Evolutionary conservation across 495 filamentous ascomycete species (phyloP).

Genomic region (Penicillium lagena): DNA sequence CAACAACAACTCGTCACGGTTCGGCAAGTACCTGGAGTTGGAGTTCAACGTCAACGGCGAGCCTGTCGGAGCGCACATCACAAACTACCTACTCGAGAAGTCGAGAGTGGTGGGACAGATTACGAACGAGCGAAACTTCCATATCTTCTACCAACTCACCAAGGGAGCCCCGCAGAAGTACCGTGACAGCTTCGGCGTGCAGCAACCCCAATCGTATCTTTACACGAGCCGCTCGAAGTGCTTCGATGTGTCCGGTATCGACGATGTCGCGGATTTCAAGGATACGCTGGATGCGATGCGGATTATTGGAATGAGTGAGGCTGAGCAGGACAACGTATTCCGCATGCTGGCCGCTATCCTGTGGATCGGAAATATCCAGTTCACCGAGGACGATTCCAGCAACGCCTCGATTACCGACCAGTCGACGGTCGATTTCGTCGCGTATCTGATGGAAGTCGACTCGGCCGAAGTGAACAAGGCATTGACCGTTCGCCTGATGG

Average conservation of each 20-base stretch:
- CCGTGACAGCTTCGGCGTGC: slow-evolving; percentile 77
- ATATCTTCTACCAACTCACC: slow-evolving; percentile 99
- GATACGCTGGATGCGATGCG: slow-evolving; percentile 94
- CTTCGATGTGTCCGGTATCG: slow-evolving; percentile 85
- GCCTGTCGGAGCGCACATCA: slow-evolving; percentile 94
- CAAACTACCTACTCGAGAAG: slow-evolving; percentile 96
- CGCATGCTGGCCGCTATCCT: slow-evolving; percentile 89
- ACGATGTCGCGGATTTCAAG: slow-evolving; percentile 83
- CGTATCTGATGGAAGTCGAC: slow-evolving; percentile 89
- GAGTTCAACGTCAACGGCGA: slow-evolving; percentile 94
- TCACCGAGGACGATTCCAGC: slow-evolving; percentile 80
- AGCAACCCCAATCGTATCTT: slow-evolving; percentile 86
- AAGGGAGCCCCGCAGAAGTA: slow-evolving; percentile 88
- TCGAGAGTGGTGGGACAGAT: slow-evolving; percentile 94
- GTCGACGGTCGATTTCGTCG: slow-evolving; percentile 87
- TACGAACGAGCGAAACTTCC: slow-evolving; percentile 92
- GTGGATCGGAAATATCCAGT: slow-evolving; percentile 92
- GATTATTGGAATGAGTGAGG: slow-evolving; percentile 80
- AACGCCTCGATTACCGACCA: slow-evolving; percentile 81
- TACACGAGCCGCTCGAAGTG: slow-evolving; percentile 95
- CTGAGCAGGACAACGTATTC: slow-evolving; percentile 95
- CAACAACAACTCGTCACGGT: slow-evolving; percentile 98
- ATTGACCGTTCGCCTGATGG: slow-evolving; percentile 81
- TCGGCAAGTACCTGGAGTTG: slow-evolving; percentile 97
- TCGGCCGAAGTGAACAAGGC: slow-evolving; percentile 75